Evolutionary conservation across 2,329 filamentous ascomycete species (phyloP).

Genomic region (Xylaria sp.): DNA sequence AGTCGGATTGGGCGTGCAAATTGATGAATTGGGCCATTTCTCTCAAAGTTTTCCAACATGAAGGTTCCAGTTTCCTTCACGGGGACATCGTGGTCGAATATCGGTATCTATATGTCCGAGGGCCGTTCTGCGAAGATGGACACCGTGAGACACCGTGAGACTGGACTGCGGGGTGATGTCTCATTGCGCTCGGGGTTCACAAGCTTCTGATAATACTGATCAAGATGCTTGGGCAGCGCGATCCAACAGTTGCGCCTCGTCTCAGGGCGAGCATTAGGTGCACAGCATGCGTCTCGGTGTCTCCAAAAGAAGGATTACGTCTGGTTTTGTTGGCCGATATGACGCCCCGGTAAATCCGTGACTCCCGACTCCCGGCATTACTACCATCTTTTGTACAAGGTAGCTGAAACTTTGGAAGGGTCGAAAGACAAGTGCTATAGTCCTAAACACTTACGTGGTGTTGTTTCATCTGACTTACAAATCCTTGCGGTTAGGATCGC

Average conservation of each 20-base stretch:
- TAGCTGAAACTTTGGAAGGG: not conserved
- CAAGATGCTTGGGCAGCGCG: not conserved
- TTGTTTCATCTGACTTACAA: not conserved
- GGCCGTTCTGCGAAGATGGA: slow-evolving; percentile 64
- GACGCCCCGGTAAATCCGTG: not conserved
- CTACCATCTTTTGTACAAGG: not conserved
- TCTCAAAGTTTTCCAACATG: not conserved
- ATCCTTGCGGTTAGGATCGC: not conserved
- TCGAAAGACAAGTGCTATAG: not conserved
- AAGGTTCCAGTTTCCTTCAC: slow-evolving; percentile 13
- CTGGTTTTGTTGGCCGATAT: slow-evolving; percentile 17
- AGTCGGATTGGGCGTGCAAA: slow-evolving; percentile 73
- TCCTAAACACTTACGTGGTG: not conserved
- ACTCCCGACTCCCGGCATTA: not conserved
- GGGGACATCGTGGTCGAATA: slow-evolving; percentile 67
- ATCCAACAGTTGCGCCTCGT: not conserved
- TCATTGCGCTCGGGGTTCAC: not conserved
- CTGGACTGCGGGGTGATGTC: slow-evolving; percentile 54
- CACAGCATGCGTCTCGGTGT: slow-evolving; percentile 3
- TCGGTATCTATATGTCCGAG: slow-evolving; percentile 57
- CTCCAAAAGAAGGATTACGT: slow-evolving; percentile 20
- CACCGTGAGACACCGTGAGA: too few species aligned
- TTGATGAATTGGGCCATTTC: slow-evolving; percentile 35
- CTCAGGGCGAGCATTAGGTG: not conserved
- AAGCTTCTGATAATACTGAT: not conserved